Base-by-base conservation (phyloP, 495 filamentous ascomycete species). In the Xeromyces bisporus region DNA sequence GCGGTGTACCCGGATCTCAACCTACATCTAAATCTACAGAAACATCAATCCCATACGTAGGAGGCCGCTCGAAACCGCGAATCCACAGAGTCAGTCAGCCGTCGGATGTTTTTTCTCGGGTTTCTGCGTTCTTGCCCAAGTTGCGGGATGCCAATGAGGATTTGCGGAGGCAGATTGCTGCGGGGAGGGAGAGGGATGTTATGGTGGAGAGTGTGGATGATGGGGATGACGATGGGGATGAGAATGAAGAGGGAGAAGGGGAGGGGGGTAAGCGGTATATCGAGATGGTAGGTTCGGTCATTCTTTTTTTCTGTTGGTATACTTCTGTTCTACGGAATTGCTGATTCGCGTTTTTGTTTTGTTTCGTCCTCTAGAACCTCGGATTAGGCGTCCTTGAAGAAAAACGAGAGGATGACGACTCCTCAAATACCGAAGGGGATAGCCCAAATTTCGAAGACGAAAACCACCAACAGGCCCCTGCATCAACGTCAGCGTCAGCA, bases 351-450 rank as follows among this genome's bases (percentile, higher is more conserved):
- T 17, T 26, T 32, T 29, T 28, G 38, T 28, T 29, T 18, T 16
- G 15, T 6, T 5, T 31, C 10, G 13, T 4, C 9, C 20, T 5
- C 4, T 32, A 64, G 59, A 60, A 70, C 35, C 46, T 70, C 13
- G 66, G 66, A 0, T 39, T 70, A 7, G 66, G 66, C 2, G 65
- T 70, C 4, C 39, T 70, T 13, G 60, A 67, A 42, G 58, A 69
- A 36, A 61, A 58, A 29, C 48, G 38, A 8, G 43, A 34, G 13
- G 47, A 42, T 24, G 37, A 47, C 3, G 34, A 43, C 16, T 3
- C 15, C n/a, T 30, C 38, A 4, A 37, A 28, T 4, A 37, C 39
- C 32, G 40, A 35, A 2, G 35, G 31, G 1, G 50, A 48, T 9
- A 32, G 5, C 4, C 4, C 20, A 5, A 5, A 4, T 9, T 4